phyloP scores from a whole-genome alignment of 108 stramenopile genomes.

The Nannochloropsis salina region DNA sequence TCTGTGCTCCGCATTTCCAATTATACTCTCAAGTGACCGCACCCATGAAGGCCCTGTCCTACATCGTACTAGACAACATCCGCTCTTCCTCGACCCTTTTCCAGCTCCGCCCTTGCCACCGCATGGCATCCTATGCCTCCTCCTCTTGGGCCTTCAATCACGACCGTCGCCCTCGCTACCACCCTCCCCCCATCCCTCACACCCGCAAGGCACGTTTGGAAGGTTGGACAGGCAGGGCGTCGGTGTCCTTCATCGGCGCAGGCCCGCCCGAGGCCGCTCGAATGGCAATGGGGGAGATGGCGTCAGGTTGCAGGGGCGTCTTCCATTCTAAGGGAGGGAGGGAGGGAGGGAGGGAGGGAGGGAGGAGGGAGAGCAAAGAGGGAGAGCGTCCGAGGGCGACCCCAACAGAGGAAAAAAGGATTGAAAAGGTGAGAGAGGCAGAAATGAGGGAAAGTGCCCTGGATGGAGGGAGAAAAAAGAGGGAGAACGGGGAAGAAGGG shows the following conservation, averaged over 20 bases:
- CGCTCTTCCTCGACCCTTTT: neutral
- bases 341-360: neutral
- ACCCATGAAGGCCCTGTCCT: too few species aligned
- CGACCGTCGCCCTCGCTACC: neutral
- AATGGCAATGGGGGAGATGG: neutral
- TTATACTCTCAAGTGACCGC: too few species aligned
- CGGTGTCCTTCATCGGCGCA: neutral
- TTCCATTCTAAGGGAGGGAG: neutral
- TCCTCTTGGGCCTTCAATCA: neutral
- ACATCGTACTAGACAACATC: neutral
- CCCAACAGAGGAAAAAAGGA: neutral
- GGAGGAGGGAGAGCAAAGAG: neutral
- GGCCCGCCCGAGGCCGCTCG: neutral
- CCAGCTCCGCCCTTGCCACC: neutral
- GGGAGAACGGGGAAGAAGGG: neutral
- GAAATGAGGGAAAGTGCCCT: too few species aligned
- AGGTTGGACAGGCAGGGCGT: neutral
- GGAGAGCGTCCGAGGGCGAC: neutral
- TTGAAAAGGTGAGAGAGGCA: neutral
- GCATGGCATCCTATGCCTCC: neutral
- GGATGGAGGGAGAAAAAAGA: slow-evolving; percentile 1
- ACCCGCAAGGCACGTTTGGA: neutral
- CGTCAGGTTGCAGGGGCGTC: neutral
- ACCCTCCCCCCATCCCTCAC: neutral
- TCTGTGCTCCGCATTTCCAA: too few species aligned